Base-by-base conservation (phyloP, 306 rosid species). In the Dicorynia guianensis region DNA sequence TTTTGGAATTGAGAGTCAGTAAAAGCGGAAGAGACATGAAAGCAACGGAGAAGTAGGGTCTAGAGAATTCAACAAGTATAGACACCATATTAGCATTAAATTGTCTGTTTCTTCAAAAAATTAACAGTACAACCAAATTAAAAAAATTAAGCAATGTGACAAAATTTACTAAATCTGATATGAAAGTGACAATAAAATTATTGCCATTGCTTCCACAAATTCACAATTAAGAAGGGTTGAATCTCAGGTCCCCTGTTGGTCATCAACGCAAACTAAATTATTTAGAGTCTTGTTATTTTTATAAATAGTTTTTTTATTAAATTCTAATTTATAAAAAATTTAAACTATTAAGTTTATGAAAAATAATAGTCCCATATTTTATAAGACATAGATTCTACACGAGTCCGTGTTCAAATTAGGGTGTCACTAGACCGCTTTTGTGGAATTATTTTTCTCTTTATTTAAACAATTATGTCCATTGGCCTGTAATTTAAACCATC, bases 121-220 rank as follows among this genome's bases (percentile, higher is more conserved):
- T 8, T 63, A 42, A 48, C 30, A 30, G 25, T 30, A 19, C 13
- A 65, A n/a, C 36, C 2, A 12, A 11, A 46, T 50, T 48, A 44
- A 39, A 60, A 25, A 68, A 25, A 6, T 7, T 30, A 57, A 44
- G 44, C 48, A 64, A 49, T 36, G 49, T 50, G 46, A 50, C 58
- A 47, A 58, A 47, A 77, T 48, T 13, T 39, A 1, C 9, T 75
- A 43, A 42, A 68, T 40, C 56, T 63, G 80, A 68, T 66, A 74
- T 60, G 42, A 56, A 72, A 71, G 73, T 63, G 57, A 67, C 75
- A 47, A 46, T 38, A 50, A 66, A 44, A 52, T 52, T 77, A 8
- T 20, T 18, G 36, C 60, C 39, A 18, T 76, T 64, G 33, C 57
- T 64, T 58, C 17, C 64, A 56, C n/a, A 46, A 4, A 17, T 44